These are phyloP conservation scores for Colletotrichum zoysiae DNA, from an alignment of 2,329 filamentous ascomycete species.

Conservation along the genomic window DNA sequence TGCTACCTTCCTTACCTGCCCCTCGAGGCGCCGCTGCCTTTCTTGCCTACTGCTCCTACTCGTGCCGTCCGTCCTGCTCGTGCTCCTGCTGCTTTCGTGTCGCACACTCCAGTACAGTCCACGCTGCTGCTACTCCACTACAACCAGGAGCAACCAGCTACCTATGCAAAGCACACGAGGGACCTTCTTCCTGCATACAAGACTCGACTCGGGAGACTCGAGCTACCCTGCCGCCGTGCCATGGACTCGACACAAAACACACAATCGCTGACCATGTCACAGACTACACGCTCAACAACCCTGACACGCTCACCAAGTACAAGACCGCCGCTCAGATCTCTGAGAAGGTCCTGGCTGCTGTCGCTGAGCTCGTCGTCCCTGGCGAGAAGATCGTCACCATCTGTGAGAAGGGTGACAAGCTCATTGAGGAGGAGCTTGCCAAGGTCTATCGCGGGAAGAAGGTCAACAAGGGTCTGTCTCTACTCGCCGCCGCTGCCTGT, in stretches of 20 bases:
- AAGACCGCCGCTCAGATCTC: constrained; percentile 96
- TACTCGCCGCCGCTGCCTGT: constrained; percentile 8
- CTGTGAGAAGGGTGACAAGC: constrained; percentile 95
- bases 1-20: too few relatives aligned
- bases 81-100: constrained; percentile 42
- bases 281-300: constrained; percentile 94
- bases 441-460: constrained; percentile 99
- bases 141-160: constrained; percentile 19
- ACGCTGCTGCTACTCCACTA: constrained; percentile 34
- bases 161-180: constrained; percentile 16
- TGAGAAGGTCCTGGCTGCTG: constrained; percentile 92
- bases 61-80: constrained; percentile 44
- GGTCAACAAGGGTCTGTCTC: constrained; percentile 82
- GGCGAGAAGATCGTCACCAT: constrained; percentile 94
- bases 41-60: constrained; percentile 1
- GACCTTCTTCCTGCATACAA: constrained; percentile 11
- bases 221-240: constrained; percentile 8
- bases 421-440: constrained; percentile 90
- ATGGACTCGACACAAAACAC: background rate
- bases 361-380: constrained; percentile 79
- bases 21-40: background rate
- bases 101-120: constrained; percentile 45
- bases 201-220: constrained; percentile 25
- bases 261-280: constrained; percentile 23
- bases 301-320: constrained; percentile 98